These are phyloP conservation scores for Phytophthora aleatoria DNA, from an alignment of 352 stramenopile genomes.

Conservation along the genomic window DNA sequence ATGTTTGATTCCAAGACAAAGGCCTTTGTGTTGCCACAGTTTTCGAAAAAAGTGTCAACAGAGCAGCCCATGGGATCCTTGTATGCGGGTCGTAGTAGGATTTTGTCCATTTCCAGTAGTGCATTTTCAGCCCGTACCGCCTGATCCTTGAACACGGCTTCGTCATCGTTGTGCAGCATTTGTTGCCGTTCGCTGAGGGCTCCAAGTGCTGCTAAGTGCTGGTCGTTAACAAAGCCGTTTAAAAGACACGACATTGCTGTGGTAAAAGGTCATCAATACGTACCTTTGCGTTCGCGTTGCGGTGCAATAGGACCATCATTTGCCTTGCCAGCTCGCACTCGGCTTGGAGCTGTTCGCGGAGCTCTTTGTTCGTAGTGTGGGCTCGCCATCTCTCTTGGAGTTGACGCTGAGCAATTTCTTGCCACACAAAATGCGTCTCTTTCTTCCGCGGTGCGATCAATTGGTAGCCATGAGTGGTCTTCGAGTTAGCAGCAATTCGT, in stretches of 20 bases:
- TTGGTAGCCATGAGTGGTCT: neutral
- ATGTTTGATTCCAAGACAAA: slow-evolving; percentile 22
- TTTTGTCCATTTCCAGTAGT: neutral
- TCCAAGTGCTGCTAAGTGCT: neutral
- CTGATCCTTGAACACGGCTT: neutral
- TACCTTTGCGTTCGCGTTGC: neutral
- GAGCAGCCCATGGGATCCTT: slow-evolving; percentile 11
- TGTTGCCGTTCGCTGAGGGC: neutral
- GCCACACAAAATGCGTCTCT: neutral
- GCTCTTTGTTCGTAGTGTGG: neutral
- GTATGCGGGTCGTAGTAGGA: neutral
- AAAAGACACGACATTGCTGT: neutral
- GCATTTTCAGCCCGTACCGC: neutral
- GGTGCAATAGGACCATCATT: neutral
- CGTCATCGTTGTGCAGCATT: neutral
- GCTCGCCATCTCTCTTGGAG: neutral
- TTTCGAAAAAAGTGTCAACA: slow-evolving; percentile 6
- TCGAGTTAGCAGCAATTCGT: neutral
- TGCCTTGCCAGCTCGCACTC: neutral
- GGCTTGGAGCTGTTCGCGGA: neutral
- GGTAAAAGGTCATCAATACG: neutral
- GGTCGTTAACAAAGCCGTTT: neutral
- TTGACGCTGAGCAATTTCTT: neutral
- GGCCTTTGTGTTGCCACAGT: neutral
- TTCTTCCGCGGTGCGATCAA: neutral